phyloP scores from a whole-genome alignment of 352 stramenopile genomes.

The Phytophthora citrophthora region DNA sequence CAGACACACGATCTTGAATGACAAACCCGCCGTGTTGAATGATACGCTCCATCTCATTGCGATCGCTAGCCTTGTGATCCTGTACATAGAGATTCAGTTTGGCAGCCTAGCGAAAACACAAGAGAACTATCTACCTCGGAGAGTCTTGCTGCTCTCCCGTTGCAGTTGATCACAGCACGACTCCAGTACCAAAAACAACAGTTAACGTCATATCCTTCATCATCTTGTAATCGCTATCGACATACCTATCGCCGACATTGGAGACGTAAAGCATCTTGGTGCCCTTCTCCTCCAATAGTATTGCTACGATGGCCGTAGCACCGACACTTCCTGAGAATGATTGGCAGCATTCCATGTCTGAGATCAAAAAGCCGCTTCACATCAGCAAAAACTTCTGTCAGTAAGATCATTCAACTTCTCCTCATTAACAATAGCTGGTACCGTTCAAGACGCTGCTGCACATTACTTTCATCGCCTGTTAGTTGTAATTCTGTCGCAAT shows the following conservation, averaged over 20 bases:
- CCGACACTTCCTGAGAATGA: conserved; percentile 52
- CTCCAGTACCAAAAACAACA: conserved; percentile 31
- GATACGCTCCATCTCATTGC: conserved; percentile 62
- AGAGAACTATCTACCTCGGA: conserved; percentile 42
- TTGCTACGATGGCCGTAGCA: conserved; percentile 63
- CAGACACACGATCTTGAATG: conserved; percentile 70
- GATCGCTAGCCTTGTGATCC: conserved; percentile 80
- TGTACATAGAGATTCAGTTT: conserved; percentile 11
- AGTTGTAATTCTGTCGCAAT: conserved; percentile 58
- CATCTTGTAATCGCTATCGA: neutral
- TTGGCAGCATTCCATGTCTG: conserved; percentile 80
- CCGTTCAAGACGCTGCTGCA: conserved; percentile 71
- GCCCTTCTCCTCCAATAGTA: conserved; percentile 53
- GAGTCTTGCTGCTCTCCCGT: conserved; percentile 57
- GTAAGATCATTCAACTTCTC: neutral
- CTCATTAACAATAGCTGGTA: conserved; percentile 10
- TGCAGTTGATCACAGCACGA: conserved; percentile 69
- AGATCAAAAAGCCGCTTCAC: conserved; percentile 71
- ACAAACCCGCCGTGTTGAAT: conserved; percentile 71
- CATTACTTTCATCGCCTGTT: conserved; percentile 40
- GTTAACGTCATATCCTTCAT: neutral
- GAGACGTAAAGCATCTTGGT: conserved; percentile 57
- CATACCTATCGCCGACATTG: conserved; percentile 82
- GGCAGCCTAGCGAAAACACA: neutral
- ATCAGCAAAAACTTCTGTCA: conserved; percentile 1